Conservation (phyloP, 352 stramenopile genomes). For the Globisporangium lucens region DNA sequence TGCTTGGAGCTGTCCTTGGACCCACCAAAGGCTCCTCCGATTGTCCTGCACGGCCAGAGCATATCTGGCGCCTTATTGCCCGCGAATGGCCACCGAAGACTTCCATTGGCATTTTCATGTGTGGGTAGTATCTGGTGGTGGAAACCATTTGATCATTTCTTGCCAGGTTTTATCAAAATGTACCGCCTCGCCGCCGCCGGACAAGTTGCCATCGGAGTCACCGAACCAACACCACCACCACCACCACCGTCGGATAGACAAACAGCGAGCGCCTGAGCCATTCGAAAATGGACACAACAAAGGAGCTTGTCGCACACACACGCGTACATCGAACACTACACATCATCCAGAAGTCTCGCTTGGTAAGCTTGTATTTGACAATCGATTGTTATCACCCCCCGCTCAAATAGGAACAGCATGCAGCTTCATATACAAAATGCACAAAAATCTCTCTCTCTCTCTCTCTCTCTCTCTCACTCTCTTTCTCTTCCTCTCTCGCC, state of each 20-base stretch:
- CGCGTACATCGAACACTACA: not conserved
- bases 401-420: not conserved
- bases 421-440: not conserved
- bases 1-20: not conserved
- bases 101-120: not conserved
- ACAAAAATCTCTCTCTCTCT: not conserved
- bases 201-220: not conserved
- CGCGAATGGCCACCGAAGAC: not conserved
- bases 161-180: not conserved
- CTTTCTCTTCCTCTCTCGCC: not conserved
- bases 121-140: not conserved
- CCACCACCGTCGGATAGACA: not conserved
- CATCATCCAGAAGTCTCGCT: not conserved
- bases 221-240: not conserved
- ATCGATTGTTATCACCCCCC: not conserved
- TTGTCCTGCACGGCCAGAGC: not conserved
- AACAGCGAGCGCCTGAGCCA: not conserved
- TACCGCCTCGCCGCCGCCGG: not conserved
- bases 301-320: not conserved
- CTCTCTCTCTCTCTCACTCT: not conserved
- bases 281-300: not conserved
- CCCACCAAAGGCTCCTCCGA: not conserved
- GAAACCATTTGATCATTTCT: not conserved
- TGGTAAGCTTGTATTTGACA: not conserved
- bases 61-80: not conserved